A percentile compares a stretch with the other conserved stretches of the same genome.
Evolutionary conservation across 2,329 filamentous ascomycete species (phyloP).

Genomic region (Pezicula rhizophila): DNA sequence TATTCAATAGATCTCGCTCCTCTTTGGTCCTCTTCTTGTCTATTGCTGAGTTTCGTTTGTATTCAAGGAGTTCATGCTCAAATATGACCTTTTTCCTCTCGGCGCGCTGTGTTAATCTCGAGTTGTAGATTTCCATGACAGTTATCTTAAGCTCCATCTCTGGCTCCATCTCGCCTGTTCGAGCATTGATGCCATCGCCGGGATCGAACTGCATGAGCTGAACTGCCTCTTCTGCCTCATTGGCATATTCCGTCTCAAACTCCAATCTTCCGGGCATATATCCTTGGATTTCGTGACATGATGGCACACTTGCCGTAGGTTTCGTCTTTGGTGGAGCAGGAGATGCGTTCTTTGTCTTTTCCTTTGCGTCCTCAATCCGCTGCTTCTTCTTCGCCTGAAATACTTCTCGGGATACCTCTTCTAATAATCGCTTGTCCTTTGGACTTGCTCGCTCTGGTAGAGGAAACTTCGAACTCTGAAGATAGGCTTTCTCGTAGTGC

Average conservation of each 20-base stretch:
- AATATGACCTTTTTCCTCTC: conserved; percentile 96
- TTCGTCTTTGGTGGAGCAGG: conserved; percentile 88
- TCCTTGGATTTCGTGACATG: conserved; percentile 95
- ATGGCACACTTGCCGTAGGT: conserved; percentile 88
- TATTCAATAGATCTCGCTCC: conserved; percentile 83
- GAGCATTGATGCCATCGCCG: conserved; percentile 82
- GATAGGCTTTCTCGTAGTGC: conserved; percentile 84
- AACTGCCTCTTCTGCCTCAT: conserved; percentile 95
- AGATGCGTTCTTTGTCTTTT: conserved; percentile 76
- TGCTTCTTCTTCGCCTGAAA: conserved; percentile 92
- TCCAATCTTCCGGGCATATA: conserved; percentile 98
- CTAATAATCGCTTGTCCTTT: conserved; percentile 69
- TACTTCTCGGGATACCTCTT: conserved; percentile 79
- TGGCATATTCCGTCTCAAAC: conserved; percentile 96
- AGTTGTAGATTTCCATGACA: conserved; percentile 98
- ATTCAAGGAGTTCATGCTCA: conserved; percentile 88
- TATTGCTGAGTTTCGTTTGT: conserved; percentile 78
- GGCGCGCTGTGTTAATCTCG: conserved; percentile 79
- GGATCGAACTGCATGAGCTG: conserved; percentile 98
- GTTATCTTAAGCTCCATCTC: conserved; percentile 97
- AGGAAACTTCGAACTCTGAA: conserved; percentile 78
- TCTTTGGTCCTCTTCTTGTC: conserved; percentile 97
- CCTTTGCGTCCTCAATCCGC: conserved; percentile 85
- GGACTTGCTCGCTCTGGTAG: conserved; percentile 82
- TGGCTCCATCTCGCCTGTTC: conserved; percentile 80